Percentiles rank a stretch among this genome's conserved stretches.
Conservation (phyloP, 108 stramenopile species). For the Cyclotella kingstonii region DNA sequence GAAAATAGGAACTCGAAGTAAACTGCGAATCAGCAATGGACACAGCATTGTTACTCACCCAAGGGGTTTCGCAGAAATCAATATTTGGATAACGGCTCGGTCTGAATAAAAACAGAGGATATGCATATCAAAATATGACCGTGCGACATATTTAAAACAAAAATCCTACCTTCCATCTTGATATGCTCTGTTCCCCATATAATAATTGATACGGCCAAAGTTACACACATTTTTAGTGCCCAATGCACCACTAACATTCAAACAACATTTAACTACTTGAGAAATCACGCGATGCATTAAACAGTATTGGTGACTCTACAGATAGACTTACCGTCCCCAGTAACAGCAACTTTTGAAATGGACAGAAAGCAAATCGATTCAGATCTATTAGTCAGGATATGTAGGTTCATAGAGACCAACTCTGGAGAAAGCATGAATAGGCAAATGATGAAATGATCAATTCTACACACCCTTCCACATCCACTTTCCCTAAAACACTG, state of each 20-base stretch:
- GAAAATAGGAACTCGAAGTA: neutral
- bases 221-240: constrained; percentile 35
- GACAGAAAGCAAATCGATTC: too few species aligned
- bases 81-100: constrained; percentile 34
- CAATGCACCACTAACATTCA: constrained; percentile 2
- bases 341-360: constrained; percentile 16
- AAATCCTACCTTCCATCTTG: constrained; percentile 11
- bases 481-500: constrained; percentile 23
- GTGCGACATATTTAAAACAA: neutral
- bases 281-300: too few species aligned
- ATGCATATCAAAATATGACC: neutral
- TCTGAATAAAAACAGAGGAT: neutral
- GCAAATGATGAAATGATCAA: neutral
- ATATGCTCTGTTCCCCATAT: constrained; percentile 34
- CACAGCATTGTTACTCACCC: neutral
- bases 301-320: too few species aligned
- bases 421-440: too few species aligned
- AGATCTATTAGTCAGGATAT: too few species aligned
- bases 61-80: constrained; percentile 31
- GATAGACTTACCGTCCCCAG: constrained; percentile 18
- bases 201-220: constrained; percentile 37
- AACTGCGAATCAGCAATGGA: neutral
- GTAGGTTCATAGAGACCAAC: too few species aligned
- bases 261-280: neutral
- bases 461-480: constrained; percentile 31